phyloP scores from a whole-genome alignment of 495 filamentous ascomycete genomes.

The Oidiodendron maius region DNA sequence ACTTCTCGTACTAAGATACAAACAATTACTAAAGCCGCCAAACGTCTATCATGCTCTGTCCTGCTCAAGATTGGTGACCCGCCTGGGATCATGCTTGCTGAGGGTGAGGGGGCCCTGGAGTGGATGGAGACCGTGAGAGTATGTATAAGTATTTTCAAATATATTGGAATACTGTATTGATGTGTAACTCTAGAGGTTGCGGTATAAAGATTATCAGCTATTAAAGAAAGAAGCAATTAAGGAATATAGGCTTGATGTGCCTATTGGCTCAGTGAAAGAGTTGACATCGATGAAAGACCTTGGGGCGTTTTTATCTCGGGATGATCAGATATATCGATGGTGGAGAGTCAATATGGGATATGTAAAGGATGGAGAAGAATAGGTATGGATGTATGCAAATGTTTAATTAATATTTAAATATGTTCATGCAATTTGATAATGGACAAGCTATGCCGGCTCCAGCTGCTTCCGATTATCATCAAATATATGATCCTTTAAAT shows the following conservation, averaged over 20 bases:
- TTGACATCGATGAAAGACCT: slow-evolving; percentile 14
- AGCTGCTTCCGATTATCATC: too few species aligned
- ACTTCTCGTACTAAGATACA: slow-evolving; percentile 63
- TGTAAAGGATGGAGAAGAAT: slow-evolving; percentile 4
- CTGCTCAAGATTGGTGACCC: slow-evolving; percentile 51
- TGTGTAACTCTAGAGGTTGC: slow-evolving; percentile 11
- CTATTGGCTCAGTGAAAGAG: slow-evolving; percentile 11
- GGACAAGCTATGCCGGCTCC: too few species aligned
- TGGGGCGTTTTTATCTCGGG: slow-evolving; percentile 11
- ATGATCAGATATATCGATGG: slow-evolving; percentile 13
- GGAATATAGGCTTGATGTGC: not conserved
- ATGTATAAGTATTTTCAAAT: not conserved
- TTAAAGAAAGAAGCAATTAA: slow-evolving; percentile 12
- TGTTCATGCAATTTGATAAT: too few species aligned
- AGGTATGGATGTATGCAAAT: too few species aligned
- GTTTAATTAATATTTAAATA: too few species aligned
- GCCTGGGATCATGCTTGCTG: slow-evolving; percentile 63
- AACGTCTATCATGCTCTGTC: slow-evolving; percentile 44
- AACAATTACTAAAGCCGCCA: slow-evolving; percentile 48
- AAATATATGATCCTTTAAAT: too few species aligned
- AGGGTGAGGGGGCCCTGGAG: slow-evolving; percentile 43
- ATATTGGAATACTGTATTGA: not conserved
- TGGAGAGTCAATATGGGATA: slow-evolving; percentile 20
- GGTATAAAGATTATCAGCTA: slow-evolving; percentile 20
- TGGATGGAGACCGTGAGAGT: slow-evolving; percentile 53